A percentile compares a stretch with the other conserved stretches of the same genome.
These are phyloP conservation scores for Yamadazyma trypodendri DNA, from an alignment of 1,139 yeast genomes.

Conservation along the genomic window DNA sequence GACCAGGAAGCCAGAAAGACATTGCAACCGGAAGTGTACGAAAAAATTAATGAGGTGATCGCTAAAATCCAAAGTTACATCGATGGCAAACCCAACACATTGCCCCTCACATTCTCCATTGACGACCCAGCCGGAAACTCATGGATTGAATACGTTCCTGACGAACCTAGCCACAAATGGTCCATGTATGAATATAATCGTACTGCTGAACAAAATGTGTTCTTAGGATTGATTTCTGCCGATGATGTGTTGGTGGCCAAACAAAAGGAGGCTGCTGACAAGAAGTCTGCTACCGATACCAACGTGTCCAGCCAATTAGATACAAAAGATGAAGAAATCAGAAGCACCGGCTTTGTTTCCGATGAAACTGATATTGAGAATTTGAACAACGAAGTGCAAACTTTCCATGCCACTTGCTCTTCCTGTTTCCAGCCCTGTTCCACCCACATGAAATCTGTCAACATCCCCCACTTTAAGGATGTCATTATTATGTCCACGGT, in stretches of 20 bases:
- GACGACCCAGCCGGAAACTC: slow-evolving; percentile 99
- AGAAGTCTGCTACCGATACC: slow-evolving; percentile 36
- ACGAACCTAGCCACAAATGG: slow-evolving; percentile 91
- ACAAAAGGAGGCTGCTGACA: slow-evolving; percentile 35
- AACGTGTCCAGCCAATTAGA: slow-evolving; percentile 27
- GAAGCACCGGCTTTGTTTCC: slow-evolving; percentile 56
- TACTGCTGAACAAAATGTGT: slow-evolving; percentile 85
- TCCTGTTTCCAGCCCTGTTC: slow-evolving; percentile 79
- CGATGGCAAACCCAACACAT: slow-evolving; percentile 60
- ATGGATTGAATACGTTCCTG: slow-evolving; percentile 90
- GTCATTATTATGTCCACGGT: slow-evolving; percentile 95
- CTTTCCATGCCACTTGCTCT: slow-evolving; percentile 90
- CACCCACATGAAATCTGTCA: slow-evolving; percentile 95
- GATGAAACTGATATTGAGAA: slow-evolving; percentile 83
- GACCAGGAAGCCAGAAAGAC: slow-evolving; percentile 81
- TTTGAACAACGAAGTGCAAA: slow-evolving; percentile 84
- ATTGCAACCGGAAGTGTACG: slow-evolving; percentile 70
- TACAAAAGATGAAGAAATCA: slow-evolving; percentile 21
- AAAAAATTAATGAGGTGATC: slow-evolving; percentile 71
- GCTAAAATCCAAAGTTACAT: slow-evolving; percentile 56
- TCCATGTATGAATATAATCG: slow-evolving; percentile 79
- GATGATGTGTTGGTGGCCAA: slow-evolving; percentile 67
- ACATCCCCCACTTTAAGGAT: slow-evolving; percentile 97
- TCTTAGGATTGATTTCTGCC: slow-evolving; percentile 80
- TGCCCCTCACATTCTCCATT: slow-evolving; percentile 77